Evolutionary conservation across 1,284 basidiomycete genomes (phyloP).

Genomic region (Cryptococcus depauperatus): DNA sequence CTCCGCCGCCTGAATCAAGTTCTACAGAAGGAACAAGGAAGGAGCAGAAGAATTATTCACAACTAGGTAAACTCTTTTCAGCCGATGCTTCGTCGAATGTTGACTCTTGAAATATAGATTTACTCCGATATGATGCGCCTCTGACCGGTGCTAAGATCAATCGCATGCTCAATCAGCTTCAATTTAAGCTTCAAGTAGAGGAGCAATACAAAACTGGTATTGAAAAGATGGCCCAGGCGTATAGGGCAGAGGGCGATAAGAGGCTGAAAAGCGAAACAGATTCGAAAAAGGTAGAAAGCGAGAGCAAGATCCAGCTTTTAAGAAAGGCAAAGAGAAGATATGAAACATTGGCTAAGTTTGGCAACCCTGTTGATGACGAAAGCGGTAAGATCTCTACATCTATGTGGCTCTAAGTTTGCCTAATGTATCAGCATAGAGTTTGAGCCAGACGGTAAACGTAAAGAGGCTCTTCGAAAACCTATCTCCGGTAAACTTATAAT

Average conservation of each 20-base stretch:
- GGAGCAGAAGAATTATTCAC: conserved; percentile 38
- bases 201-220: conserved; percentile 97
- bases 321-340: conserved; percentile 89
- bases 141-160: conserved; percentile 95
- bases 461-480: conserved; percentile 84
- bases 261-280: conserved; percentile 85
- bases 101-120: conserved; percentile 50
- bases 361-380: conserved; percentile 72
- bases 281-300: conserved; percentile 84
- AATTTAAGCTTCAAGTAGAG: conserved; percentile 98
- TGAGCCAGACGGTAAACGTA: conserved; percentile 70
- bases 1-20: conserved; percentile 21
- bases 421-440: too few species aligned
- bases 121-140: conserved; percentile 96
- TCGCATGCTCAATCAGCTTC: conserved; percentile 95
- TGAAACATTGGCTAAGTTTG: conserved; percentile 89
- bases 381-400: conserved; percentile 50
- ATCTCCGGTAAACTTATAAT: conserved; percentile 88
- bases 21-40: conserved; percentile 10
- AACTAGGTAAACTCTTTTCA: conserved; percentile 30
- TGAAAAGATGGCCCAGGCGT: conserved; percentile 95
- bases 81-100: not conserved
- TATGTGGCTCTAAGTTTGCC: not conserved
- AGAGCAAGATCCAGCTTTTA: conserved; percentile 90
- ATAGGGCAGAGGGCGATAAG: conserved; percentile 93